Evolutionary conservation across 257 asterid species (phyloP), one percentile per base, ranked within the genome.

Genomic region (Fraxinus americana): DNA sequence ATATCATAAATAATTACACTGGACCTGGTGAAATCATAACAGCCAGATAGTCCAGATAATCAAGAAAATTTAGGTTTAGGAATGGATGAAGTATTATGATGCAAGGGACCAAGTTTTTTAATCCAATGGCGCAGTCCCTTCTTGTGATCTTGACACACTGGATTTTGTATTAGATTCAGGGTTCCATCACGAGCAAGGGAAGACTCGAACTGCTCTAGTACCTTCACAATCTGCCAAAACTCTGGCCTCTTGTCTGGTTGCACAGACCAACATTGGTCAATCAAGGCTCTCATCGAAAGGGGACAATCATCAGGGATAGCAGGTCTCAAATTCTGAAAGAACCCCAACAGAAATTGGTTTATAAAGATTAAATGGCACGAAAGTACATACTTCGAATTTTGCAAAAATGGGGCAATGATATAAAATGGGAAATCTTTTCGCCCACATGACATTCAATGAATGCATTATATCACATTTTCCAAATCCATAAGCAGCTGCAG

Each of bases 161-260:
- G 73, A 74, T 76, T 87, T 25, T 81, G 89, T 34, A 89, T 88
- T 29, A 85, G 87, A 50, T 82, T 87, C 69, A 91, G 85, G 67
- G 92, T 90, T 77, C 97, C 96, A 35, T 90, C 89, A 23, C 81
- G 85, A 75, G 89, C 88, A 0, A 82, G 75, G 1, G 97, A 90
- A 66, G 89, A 75, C 78, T 90, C 90, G 8, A 93, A 89, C 86
- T 86, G 87, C 85, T 93, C 96, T 73, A 95, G 79, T 9, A 91
- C 92, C 89, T 89, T 89, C 82, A 93, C 93, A 16, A 93, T 89
- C 89, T 92, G 97, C 97, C 93, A 88, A 80, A 93, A 96, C 80
- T 93, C 97, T 0, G 97, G 99, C 80, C 97, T 90, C 84, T 91
- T 95, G 39, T 91, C 92, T 1, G 98, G 94, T 29, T 90, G 88